Conservation (phyloP, 768 basidiomycete species). For the Pluteus cervinus region DNA sequence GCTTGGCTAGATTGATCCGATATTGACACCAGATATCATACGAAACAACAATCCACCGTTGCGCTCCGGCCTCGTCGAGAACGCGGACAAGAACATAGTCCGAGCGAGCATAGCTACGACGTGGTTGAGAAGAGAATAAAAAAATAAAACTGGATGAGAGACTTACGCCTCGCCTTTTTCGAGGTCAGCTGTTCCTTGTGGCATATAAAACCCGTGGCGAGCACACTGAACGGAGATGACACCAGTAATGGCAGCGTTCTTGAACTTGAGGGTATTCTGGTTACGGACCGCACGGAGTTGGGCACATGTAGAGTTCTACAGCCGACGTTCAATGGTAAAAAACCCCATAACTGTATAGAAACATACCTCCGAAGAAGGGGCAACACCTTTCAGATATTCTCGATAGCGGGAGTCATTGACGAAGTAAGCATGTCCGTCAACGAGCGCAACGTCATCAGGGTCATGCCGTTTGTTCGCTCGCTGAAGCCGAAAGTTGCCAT, state of each 20-base stretch:
- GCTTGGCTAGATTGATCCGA: constrained; percentile 11
- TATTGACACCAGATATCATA: constrained; percentile 30
- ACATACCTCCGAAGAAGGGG: background rate
- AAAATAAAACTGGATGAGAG: background rate
- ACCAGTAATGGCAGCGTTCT: constrained; percentile 7
- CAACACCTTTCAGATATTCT: constrained; percentile 5
- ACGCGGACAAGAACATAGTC: constrained; percentile 16
- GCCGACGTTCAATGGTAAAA: constrained; percentile 1
- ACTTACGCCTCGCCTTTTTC: constrained; percentile 1
- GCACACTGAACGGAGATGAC: constrained; percentile 7
- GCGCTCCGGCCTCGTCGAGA: constrained; percentile 1
- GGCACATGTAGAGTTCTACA: constrained; percentile 3
- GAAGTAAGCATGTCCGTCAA: constrained; percentile 15
- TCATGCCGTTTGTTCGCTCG: constrained; percentile 10
- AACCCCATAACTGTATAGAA: constrained; percentile 3
- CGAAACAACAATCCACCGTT: constrained; percentile 9
- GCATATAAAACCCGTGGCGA: constrained; percentile 5
- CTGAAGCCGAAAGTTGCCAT: constrained; percentile 15
- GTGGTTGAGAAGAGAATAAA: background rate
- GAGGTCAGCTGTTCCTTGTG: constrained; percentile 3
- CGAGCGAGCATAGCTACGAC: constrained; percentile 17
- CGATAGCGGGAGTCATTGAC: constrained; percentile 8
- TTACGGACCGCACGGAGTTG: constrained; percentile 3
- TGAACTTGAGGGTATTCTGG: constrained; percentile 4
- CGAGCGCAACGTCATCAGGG: constrained; percentile 11